Evolutionary conservation across 1,284 basidiomycete genomes (phyloP).

Genomic region (Leccinum griseonigrum): DNA sequence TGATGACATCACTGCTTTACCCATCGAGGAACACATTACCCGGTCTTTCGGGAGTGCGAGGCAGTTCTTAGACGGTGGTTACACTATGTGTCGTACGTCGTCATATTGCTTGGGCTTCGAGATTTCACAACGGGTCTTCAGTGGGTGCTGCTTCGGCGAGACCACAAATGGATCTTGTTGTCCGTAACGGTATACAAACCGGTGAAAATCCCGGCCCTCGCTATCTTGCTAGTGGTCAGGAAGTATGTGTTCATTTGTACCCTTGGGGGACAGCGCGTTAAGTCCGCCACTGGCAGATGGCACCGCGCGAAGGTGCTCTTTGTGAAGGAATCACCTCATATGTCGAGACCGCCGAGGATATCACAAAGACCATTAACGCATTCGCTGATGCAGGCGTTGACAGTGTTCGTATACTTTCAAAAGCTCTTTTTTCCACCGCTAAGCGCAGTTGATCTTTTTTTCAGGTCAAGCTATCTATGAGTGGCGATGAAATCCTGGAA

Average conservation of each 20-base stretch:
- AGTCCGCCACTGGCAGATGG: constrained; percentile 22
- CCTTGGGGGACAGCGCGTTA: neutral
- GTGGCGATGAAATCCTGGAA: constrained; percentile 37
- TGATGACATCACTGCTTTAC: constrained; percentile 25
- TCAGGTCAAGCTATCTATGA: constrained; percentile 32
- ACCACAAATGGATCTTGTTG: constrained; percentile 28
- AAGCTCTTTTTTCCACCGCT: neutral
- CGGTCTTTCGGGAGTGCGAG: constrained; percentile 26
- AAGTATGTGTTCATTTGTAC: constrained; percentile 14
- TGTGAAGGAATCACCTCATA: constrained; percentile 31
- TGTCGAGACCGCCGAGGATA: constrained; percentile 27
- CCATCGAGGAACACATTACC: constrained; percentile 29
- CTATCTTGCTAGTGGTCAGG: constrained; percentile 32
- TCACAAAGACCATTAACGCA: constrained; percentile 13
- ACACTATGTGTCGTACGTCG: constrained; percentile 32
- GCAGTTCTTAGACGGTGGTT: constrained; percentile 31
- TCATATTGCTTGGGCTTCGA: neutral
- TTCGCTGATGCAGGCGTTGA: constrained; percentile 27
- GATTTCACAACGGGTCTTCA: neutral
- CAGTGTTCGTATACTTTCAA: constrained; percentile 9
- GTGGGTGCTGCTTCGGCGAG: constrained; percentile 34
- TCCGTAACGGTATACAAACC: constrained; percentile 32
- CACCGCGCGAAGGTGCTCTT: constrained; percentile 31
- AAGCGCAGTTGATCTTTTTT: neutral
- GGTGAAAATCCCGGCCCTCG: constrained; percentile 34